Evolutionary conservation across 108 stramenopile species (phyloP), one percentile per base, ranked within the genome.

Genomic region (Fistulifera solaris): DNA sequence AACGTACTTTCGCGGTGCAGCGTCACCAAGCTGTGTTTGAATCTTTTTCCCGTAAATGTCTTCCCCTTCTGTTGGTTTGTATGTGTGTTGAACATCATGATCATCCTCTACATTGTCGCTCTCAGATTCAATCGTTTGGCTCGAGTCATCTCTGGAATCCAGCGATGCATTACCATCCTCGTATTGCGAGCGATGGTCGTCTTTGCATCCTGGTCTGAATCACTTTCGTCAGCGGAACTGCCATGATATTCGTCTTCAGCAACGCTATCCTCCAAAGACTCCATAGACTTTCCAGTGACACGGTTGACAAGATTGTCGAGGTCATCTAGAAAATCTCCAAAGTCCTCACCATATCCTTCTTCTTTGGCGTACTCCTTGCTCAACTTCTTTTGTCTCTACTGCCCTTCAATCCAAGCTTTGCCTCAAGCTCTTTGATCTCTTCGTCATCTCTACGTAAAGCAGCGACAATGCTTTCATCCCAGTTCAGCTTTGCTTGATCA

Each of bases 1-100:
- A n/a, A 87, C 72, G 38, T 92, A 92, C 59, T 83, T 87, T 15
- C 70, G 56, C 31, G 73, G 65, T 27, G 63, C 54, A 6, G 53
- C 38, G 15, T 25, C 38, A 23, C 58, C 38, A 15, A 27, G 59
- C n/a, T 28, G 24, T 11, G 39, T 1, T 12, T 83, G 88, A 22
- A 85, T 58, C 26, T 52, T 59, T 26, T 94, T 76, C 39, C 96
- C 96, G 54, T 97, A 97, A 40, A 97, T 95, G 62, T 97, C 94
- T 75, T 97, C 89, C 10, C 96, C 96, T 11, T 51, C 26, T 24
- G 66, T 50, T 14, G 96, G 96, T 48, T 59, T 63, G 49, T 97
- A 97, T 2, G 85, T 88, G 58, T 80, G 62, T 11, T 17, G 44
- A 39, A 58, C 66, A 48, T 83, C 77, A 43, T 88, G 86, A 54